These are phyloP conservation scores for Powellomyces hirtus DNA, from an alignment of 192 early-diverging fungal genomes.

Conservation along the genomic window DNA sequence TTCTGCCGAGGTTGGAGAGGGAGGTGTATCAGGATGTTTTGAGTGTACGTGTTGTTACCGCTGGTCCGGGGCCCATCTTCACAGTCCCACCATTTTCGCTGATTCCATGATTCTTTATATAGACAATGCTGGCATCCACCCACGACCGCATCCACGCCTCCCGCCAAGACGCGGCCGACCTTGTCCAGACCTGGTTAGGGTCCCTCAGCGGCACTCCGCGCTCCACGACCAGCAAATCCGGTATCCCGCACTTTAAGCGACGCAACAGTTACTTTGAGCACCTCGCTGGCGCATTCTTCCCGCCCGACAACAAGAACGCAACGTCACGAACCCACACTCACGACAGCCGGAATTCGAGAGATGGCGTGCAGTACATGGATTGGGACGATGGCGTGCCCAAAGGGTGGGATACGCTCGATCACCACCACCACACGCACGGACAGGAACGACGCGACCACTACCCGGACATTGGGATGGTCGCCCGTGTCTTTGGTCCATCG, in stretches of 20 bases:
- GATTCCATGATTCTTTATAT: background rate
- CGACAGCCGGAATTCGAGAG: no score
- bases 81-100: no score
- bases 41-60: background rate
- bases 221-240: no score
- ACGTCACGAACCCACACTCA: no score
- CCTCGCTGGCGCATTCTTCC: conserved; percentile 45
- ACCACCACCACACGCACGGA: background rate
- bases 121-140: no score
- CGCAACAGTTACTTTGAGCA: conserved; percentile 45
- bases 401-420: conserved; percentile 10
- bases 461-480: background rate
- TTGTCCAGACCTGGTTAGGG: no score
- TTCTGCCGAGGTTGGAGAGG: conserved; percentile 13
- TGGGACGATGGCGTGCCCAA: conserved; percentile 9
- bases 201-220: no score
- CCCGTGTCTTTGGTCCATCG: background rate
- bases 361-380: background rate
- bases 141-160: no score
- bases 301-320: conserved; percentile 27
- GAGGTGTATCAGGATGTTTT: background rate
- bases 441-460: background rate
- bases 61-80: no score
- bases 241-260: no score
- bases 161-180: no score